A percentile compares a stretch with the other conserved stretches of the same genome.
Evolutionary conservation across 345 rosid species (phyloP).

Genomic region (Cardamine occulta): DNA sequence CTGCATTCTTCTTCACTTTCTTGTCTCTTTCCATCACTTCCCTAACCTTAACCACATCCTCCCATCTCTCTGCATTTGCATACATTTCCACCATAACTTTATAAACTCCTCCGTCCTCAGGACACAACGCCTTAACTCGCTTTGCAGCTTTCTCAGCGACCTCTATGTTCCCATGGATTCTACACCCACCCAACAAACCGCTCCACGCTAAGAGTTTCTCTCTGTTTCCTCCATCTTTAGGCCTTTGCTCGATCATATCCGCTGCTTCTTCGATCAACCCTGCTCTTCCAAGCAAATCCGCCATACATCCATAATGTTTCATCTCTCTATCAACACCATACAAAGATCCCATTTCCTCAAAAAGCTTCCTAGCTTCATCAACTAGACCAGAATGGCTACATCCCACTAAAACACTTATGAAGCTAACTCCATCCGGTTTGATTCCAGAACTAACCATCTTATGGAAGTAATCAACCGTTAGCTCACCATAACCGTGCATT

Average conservation of each 20-base stretch:
- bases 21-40: conserved; percentile 48
- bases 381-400: conserved; percentile 79
- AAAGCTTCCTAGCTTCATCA: conserved; percentile 61
- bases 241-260: conserved; percentile 63
- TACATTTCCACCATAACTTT: conserved; percentile 69
- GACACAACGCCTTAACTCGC: conserved; percentile 60
- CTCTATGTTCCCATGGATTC: conserved; percentile 67
- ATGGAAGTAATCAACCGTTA: conserved; percentile 52
- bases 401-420: conserved; percentile 66
- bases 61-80: conserved; percentile 68
- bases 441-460: conserved; percentile 57
- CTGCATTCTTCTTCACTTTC: conserved; percentile 58
- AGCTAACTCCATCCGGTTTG: conserved; percentile 62
- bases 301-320: conserved; percentile 81
- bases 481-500: conserved; percentile 61
- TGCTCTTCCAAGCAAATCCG: conserved; percentile 74
- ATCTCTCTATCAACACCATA: conserved; percentile 54
- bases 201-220: conserved; percentile 66
- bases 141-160: conserved; percentile 72
- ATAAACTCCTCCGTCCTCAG: conserved; percentile 77
- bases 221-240: conserved; percentile 50
- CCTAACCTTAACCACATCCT: conserved; percentile 65
- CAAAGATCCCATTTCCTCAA: conserved; percentile 56
- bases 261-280: conserved; percentile 67
- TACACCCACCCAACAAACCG: conserved; percentile 78